A percentile compares a stretch with the other conserved stretches of the same genome.
Conservation (phyloP, 192 early-diverging fungal genomes). For the Phlyctochytrium planicorne region DNA sequence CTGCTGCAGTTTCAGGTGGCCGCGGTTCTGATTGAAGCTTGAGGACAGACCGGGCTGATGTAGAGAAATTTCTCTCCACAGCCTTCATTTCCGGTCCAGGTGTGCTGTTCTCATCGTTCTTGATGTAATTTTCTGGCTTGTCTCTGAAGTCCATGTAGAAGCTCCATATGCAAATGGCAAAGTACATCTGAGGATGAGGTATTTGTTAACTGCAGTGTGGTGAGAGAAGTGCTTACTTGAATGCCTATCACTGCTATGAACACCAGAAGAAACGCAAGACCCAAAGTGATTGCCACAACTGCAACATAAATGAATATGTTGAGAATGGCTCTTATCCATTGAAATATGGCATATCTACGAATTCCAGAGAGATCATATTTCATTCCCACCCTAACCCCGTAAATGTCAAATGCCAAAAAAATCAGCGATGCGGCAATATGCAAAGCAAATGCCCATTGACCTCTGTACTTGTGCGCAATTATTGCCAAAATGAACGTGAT, state of each 20-base stretch:
- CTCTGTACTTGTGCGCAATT: too few species aligned
- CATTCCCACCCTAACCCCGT: neutral
- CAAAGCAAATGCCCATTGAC: neutral
- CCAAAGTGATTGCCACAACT: neutral
- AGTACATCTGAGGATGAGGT: too few species aligned
- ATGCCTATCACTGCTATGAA: neutral
- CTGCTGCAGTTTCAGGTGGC: too few species aligned
- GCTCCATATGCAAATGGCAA: neutral
- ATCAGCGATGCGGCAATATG: neutral
- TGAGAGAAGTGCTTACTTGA: too few species aligned
- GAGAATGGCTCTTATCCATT: neutral
- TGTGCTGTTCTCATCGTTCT: too few species aligned
- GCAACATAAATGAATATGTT: neutral
- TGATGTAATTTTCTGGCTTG: neutral
- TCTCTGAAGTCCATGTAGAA: neutral
- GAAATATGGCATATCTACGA: neutral
- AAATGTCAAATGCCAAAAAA: neutral
- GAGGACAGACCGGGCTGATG: too few species aligned
- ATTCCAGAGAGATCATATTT: neutral
- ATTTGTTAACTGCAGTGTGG: too few species aligned
- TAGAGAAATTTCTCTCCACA: too few species aligned
- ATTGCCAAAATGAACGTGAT: too few species aligned
- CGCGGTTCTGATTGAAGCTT: too few species aligned
- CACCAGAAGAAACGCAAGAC: neutral
- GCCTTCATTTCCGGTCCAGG: too few species aligned